Evolutionary conservation across 768 basidiomycete genomes (phyloP), one percentile per base, ranked within the genome.

Genomic region (Suillus spraguei): DNA sequence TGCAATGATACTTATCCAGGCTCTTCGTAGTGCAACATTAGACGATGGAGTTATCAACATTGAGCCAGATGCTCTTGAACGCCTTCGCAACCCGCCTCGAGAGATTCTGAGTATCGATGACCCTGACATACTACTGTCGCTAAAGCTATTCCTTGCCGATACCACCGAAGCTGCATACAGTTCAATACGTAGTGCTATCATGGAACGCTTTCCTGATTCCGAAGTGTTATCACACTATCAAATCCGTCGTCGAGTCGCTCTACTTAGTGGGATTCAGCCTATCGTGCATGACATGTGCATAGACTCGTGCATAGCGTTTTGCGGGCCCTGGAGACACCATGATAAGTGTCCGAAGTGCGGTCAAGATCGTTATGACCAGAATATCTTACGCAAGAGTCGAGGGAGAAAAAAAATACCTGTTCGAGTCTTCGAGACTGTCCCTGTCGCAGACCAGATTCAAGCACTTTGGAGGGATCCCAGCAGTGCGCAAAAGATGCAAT

Each of bases 361-460:
- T 0, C 69, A 79, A 62, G 65, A 73, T 1, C 67, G 70, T 1
- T 79, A 74, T 58, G 67, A 74, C 46, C 46, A 47, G 11, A 24
- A 46, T 1, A 24, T 47, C 46, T 24, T 58, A 6, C 3, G 28
- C 1, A 62, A 55, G 3, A 59, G 50, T 35, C 24, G 36, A 24
- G 60, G 44, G 8, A n/a, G 56, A 5, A 42, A 22, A 13, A 68
- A 68, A 33, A 49, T 64, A 10, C 49, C 65, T 17, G 32, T 41
- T 4, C 60, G 54, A 20, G 38, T 56, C 13, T 67, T 69, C 20
- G 39, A 50, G 14, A 71, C 66, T 6, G 63, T 67, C 16, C 68
- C 66, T 5, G 9, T 71, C 0, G 17, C 32, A 20, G 79, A 80
- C 20, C 78, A 81, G 64, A 55, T 84, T 0, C 81, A 82, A 63